phyloP scores from a whole-genome alignment of 192 early-diverging fungal genomes.

The Umbelopsis sp. region DNA sequence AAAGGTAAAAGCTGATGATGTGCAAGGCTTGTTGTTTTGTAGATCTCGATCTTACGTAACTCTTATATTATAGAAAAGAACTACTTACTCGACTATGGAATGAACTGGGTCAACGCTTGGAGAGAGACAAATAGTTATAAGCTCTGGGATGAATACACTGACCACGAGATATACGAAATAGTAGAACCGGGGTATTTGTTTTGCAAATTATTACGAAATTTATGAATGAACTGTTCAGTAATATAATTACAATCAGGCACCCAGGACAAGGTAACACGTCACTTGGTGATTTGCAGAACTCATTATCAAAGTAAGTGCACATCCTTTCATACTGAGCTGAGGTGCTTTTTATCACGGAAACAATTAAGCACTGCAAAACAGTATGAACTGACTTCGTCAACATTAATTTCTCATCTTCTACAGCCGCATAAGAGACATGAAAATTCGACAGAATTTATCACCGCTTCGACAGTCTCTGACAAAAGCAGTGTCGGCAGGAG shows the following conservation, averaged over 20 bases:
- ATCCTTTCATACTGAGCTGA: too few species aligned
- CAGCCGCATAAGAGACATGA: slow-evolving; percentile 53
- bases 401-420: neutral
- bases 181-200: slow-evolving; percentile 50
- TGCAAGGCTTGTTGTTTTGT: neutral
- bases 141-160: slow-evolving; percentile 64
- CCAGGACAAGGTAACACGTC: slow-evolving; percentile 56
- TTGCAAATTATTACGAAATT: neutral
- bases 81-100: slow-evolving; percentile 65
- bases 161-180: slow-evolving; percentile 59
- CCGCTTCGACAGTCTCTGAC: slow-evolving; percentile 49
- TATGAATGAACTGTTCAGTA: neutral
- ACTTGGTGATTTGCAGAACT: slow-evolving; percentile 49
- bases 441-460: slow-evolving; percentile 47
- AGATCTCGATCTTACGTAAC: neutral
- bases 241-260: slow-evolving; percentile 25
- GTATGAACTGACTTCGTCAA: neutral
- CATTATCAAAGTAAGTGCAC: slow-evolving; percentile 53
- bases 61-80: slow-evolving; percentile 44
- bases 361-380: too few species aligned
- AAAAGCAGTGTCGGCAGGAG: slow-evolving; percentile 51
- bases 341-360: too few species aligned
- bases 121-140: slow-evolving; percentile 64
- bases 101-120: slow-evolving; percentile 66
- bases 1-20: slow-evolving; percentile 27